Percentiles rank a stretch among this genome's conserved stretches.
Conservation (phyloP, 208 protist genomes). For the Leishmania turanica region DNA sequence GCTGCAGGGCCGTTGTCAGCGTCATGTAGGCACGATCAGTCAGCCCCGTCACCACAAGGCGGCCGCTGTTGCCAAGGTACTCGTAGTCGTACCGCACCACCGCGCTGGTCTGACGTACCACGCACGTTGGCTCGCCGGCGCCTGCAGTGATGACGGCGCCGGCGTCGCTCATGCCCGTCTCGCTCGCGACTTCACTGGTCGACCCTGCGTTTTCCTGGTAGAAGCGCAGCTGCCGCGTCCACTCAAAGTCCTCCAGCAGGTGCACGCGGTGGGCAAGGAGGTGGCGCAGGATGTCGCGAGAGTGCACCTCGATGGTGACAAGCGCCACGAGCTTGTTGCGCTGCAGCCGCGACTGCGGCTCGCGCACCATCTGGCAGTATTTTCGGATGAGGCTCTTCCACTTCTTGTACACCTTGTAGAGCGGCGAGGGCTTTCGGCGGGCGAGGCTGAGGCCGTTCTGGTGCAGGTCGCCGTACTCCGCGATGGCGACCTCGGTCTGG, state of each 20-base stretch:
- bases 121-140: slow-evolving; percentile 42
- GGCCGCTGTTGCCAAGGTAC: slow-evolving; percentile 97
- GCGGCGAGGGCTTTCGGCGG: slow-evolving; percentile 90
- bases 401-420: slow-evolving; percentile 95
- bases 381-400: slow-evolving; percentile 95
- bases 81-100: slow-evolving; percentile 97
- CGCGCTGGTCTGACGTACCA: slow-evolving; percentile 94
- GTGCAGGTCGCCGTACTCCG: slow-evolving; percentile 87
- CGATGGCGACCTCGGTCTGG: slow-evolving; percentile 91
- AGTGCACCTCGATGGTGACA: slow-evolving; percentile 99
- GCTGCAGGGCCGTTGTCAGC: slow-evolving; percentile 96
- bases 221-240: slow-evolving; percentile 97
- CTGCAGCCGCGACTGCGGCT: slow-evolving; percentile 90
- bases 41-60: slow-evolving; percentile 98
- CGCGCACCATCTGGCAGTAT: slow-evolving; percentile 95
- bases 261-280: slow-evolving; percentile 88
- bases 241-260: slow-evolving; percentile 95
- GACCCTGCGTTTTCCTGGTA: slow-evolving; percentile 78
- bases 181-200: background rate
- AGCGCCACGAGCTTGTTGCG: slow-evolving; percentile 96
- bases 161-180: background rate
- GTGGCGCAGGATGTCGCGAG: slow-evolving; percentile 96
- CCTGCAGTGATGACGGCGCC: background rate
- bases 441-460: slow-evolving; percentile 73
- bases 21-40: slow-evolving; percentile 99